Evolutionary conservation across 1,284 basidiomycete species (phyloP).

Genomic region (Heterobasidion occidentale): DNA sequence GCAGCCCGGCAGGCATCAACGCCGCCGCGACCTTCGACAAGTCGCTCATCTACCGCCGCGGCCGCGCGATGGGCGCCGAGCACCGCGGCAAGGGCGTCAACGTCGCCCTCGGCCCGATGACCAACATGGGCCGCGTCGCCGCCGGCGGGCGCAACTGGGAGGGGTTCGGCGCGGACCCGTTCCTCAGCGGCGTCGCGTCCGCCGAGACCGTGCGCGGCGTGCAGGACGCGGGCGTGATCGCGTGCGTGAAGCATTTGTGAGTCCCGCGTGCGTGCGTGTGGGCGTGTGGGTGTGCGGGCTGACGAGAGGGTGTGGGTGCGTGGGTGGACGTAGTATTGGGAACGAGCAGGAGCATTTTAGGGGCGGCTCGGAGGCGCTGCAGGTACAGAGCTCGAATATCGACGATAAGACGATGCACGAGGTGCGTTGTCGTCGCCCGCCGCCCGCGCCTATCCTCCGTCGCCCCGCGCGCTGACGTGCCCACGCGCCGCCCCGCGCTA

Average conservation of each 20-base stretch:
- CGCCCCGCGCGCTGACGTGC: no score
- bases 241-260: slow-evolving; percentile 28
- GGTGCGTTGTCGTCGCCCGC: background rate
- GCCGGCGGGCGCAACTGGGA: slow-evolving; percentile 69
- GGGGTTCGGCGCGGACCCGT: slow-evolving; percentile 31
- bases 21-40: slow-evolving; percentile 43
- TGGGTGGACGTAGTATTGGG: no score
- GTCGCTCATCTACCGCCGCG: slow-evolving; percentile 49
- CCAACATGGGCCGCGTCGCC: slow-evolving; percentile 39
- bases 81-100: slow-evolving; percentile 70
- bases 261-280: no score
- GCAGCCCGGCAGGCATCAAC: slow-evolving; percentile 37
- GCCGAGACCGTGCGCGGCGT: slow-evolving; percentile 36
- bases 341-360: slow-evolving; percentile 30
- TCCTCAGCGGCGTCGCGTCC: slow-evolving; percentile 33
- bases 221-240: slow-evolving; percentile 37
- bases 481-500: background rate
- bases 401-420: slow-evolving; percentile 38
- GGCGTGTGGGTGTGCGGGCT: no score
- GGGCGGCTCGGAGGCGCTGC: slow-evolving; percentile 12
- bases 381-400: slow-evolving; percentile 30
- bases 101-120: slow-evolving; percentile 48
- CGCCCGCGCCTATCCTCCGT: no score
- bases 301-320: no score
- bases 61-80: slow-evolving; percentile 66